A percentile compares a stretch with the other conserved stretches of the same genome.
Conservation (phyloP, 441 rosid genomes). For the Mallotus japonicus region DNA sequence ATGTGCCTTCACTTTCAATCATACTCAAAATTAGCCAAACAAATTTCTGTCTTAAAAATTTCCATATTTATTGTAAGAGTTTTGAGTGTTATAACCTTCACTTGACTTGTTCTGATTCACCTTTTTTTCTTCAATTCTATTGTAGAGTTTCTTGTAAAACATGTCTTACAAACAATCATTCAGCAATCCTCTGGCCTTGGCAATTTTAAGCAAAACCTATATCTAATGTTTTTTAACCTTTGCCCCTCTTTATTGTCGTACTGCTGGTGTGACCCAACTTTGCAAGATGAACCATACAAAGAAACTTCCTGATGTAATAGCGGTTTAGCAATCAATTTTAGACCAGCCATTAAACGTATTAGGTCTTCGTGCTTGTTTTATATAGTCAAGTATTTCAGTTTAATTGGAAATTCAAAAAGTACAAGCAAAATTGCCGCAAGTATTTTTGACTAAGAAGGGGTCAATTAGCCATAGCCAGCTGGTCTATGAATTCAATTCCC, state of each 20-base stretch:
- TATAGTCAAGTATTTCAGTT: neutral
- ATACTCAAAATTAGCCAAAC: neutral
- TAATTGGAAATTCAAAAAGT: neutral
- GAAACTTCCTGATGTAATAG: neutral
- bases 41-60: neutral
- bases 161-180: neutral
- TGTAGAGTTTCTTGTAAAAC: no score
- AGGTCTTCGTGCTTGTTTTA: neutral
- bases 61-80: no score
- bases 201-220: neutral
- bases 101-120: no score
- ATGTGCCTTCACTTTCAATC: neutral
- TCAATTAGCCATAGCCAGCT: neutral
- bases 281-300: neutral
- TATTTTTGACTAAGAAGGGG: neutral
- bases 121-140: no score
- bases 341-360: neutral
- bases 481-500: neutral
- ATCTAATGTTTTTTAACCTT: no score
- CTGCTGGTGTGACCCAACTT: neutral
- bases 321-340: neutral
- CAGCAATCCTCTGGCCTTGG: neutral
- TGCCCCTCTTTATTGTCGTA: no score
- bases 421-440: neutral
- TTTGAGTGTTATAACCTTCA: no score